Evolutionary conservation across 2,329 filamentous ascomycete genomes (phyloP).

Genomic region (Penicillium hesseltinei): DNA sequence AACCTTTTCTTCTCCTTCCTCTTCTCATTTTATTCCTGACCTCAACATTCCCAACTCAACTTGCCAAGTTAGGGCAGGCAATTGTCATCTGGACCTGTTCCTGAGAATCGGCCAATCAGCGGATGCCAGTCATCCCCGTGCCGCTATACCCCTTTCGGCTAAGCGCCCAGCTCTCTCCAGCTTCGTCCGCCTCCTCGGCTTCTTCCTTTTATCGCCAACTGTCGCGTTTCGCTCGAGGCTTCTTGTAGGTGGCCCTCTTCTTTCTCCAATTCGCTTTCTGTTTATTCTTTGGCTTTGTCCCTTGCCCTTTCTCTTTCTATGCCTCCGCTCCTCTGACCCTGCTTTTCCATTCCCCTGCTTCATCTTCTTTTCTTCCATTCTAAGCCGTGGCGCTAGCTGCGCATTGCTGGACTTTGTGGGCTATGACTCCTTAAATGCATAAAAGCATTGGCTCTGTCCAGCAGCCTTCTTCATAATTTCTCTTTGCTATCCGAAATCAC

Average conservation of each 20-base stretch:
- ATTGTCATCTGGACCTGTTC: conserved; percentile 2
- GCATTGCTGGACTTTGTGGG: conserved; percentile 19
- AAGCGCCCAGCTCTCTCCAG: conserved; percentile 10
- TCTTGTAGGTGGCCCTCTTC: conserved; percentile 46
- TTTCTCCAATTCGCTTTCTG: conserved; percentile 22
- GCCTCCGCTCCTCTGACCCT: conserved; percentile 14
- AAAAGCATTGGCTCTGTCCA: conserved; percentile 13
- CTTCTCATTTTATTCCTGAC: not conserved
- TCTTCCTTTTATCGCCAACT: conserved; percentile 10
- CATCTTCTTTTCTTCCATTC: conserved; percentile 11
- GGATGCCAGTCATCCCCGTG: not conserved
- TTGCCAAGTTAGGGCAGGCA: not conserved
- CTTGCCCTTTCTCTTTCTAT: conserved; percentile 20
- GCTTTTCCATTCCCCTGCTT: conserved; percentile 17
- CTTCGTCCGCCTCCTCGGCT: conserved; percentile 12
- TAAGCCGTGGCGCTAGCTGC: conserved; percentile 1
- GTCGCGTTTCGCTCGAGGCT: conserved; percentile 32
- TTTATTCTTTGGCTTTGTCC: conserved; percentile 21
- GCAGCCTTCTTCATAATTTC: conserved; percentile 19
- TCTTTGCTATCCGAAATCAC: conserved; percentile 17
- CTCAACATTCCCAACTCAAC: not conserved
- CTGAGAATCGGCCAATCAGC: not conserved
- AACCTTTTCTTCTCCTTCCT: no score
- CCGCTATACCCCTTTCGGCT: conserved; percentile 1
- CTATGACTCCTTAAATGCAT: conserved; percentile 18